Base-by-base conservation (phyloP, 1,284 basidiomycete genomes). In the Tylopilus sp. region DNA sequence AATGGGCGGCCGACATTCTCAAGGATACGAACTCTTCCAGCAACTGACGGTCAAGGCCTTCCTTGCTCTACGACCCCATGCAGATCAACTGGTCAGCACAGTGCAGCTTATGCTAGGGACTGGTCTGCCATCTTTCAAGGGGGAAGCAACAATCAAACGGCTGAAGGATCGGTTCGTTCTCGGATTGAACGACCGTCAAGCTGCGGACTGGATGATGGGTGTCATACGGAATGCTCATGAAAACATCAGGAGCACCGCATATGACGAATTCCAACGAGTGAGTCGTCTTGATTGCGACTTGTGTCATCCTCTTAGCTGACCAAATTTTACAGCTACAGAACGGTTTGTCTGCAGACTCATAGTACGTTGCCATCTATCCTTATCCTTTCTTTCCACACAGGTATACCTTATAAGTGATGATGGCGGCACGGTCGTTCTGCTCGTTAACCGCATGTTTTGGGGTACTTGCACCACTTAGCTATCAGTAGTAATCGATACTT, bases 21-120 rank as follows among this genome's bases (percentile, higher is more conserved):
- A 95, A 69, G 97, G 97, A 12, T 99, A 97, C 69, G 82, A 86
- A 49, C 79, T 94, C 47, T 99, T 99, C 77, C 86, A 91, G 61
- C 91, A 93, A 62, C 78, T 99, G 34, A 93, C 92, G 3, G 83
- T 98, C 59, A 97, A 98, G 69, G 94, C 92, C 0, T 99, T 98
- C 79, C 80, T 99, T 21, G 92, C 96, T 1, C 87, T 95, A 49
- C 82, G 97, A 35, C 93, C 94, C 1, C 89, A 93, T 66, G 87
- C 89, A 12, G 86, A 93, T 44, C 90, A 97, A 64, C 81, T 99
- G 29, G 81, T 96, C 55, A 86, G 87, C 60, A 86, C 92, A 4
- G 91, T 92, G 7, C 85, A 86, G 51, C 76, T 99, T 44, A 99
- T 99, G 97, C 79, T 97, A 23, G 94, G 90, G 26, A 96, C 96